Evolutionary conservation across 2,329 filamentous ascomycete genomes (phyloP).

Genomic region (Colletotrichum musae): DNA sequence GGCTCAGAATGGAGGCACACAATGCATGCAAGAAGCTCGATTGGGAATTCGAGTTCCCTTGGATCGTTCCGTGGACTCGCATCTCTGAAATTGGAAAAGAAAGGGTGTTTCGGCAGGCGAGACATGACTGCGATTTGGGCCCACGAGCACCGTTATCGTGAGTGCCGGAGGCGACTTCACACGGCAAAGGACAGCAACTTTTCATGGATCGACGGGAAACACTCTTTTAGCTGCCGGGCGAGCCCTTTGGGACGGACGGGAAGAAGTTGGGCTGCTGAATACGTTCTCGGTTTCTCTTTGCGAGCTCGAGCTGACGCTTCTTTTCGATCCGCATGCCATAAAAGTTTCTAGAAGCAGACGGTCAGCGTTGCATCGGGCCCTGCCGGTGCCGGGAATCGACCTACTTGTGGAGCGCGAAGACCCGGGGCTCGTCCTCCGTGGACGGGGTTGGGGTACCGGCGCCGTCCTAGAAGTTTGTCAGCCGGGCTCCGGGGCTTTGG

Average conservation of each 20-base stretch:
- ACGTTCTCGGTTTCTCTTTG: conserved; percentile 85
- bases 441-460: conserved; percentile 51
- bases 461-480: conserved; percentile 60
- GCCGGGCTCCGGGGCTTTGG: not conserved
- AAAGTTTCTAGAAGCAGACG: conserved; percentile 73
- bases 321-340: conserved; percentile 88
- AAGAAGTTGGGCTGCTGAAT: conserved; percentile 85
- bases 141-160: too few relatives aligned
- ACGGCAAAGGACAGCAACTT: too few relatives aligned
- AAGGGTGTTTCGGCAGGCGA: not conserved
- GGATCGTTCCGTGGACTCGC: not conserved
- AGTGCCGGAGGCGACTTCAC: too few relatives aligned
- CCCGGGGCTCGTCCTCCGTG: conserved; percentile 78
- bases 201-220: not conserved
- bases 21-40: conserved; percentile 34
- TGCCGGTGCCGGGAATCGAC: not conserved
- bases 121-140: too few relatives aligned
- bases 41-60: conserved; percentile 1
- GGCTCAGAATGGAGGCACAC: conserved; percentile 11
- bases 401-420: conserved; percentile 71
- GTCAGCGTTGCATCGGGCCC: conserved; percentile 4
- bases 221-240: conserved; percentile 53
- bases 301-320: conserved; percentile 82
- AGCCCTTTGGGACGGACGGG: conserved; percentile 83
- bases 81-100: not conserved